phyloP scores from a whole-genome alignment of 2,329 filamentous ascomycete species.

The Trichoderma sp. region DNA sequence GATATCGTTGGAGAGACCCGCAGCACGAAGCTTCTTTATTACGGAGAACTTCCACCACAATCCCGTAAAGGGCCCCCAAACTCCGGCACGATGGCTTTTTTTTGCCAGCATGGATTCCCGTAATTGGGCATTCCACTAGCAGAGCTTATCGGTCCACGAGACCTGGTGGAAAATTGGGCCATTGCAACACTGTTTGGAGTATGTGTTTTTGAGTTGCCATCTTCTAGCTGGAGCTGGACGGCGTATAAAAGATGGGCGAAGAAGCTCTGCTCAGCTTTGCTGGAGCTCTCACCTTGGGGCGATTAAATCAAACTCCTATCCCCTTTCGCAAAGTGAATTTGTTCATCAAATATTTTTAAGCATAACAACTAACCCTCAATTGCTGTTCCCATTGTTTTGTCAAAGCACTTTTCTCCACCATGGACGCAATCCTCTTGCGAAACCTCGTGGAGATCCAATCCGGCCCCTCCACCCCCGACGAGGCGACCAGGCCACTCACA shows the following conservation, averaged over 20 bases:
- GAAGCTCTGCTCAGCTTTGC: background rate
- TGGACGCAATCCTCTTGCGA: conserved; percentile 36
- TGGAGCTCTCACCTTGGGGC: background rate
- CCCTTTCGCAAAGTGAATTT: background rate
- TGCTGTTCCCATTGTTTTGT: background rate
- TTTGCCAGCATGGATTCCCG: background rate
- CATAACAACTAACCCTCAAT: background rate
- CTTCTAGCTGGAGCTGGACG: no score
- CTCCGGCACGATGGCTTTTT: background rate
- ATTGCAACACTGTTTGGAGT: background rate
- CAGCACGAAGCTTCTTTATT: background rate
- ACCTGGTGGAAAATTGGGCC: conserved; percentile 10
- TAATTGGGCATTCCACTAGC: conserved; percentile 13
- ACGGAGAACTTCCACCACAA: background rate
- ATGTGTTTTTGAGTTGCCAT: no score
- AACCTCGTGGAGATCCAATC: conserved; percentile 35
- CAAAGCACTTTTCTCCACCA: conserved; percentile 21
- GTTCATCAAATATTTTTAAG: background rate
- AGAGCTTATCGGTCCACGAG: conserved; percentile 12
- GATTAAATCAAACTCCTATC: background rate
- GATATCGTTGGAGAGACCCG: conserved; percentile 13
- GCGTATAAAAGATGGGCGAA: background rate
- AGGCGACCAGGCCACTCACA: conserved; percentile 26
- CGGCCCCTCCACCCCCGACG: conserved; percentile 20
- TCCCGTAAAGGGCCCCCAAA: background rate